phyloP scores from a whole-genome alignment of 2,329 filamentous ascomycete species.

The Ramularia endophylla region DNA sequence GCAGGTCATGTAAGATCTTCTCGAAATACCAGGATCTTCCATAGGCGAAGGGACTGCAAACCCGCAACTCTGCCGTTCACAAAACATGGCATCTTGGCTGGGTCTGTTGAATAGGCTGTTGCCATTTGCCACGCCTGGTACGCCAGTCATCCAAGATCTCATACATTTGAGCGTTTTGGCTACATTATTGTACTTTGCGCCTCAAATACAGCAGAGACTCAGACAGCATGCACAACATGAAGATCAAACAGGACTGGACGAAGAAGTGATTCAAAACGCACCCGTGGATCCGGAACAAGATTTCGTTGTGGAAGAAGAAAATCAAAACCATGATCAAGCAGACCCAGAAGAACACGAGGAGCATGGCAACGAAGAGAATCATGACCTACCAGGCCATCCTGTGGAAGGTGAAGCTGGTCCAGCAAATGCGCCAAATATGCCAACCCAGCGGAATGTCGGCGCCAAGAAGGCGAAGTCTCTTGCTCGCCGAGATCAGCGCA shows the following conservation, averaged over 20 bases:
- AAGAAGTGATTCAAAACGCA: not conserved
- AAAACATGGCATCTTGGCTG: constrained; percentile 22
- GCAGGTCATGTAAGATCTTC: too few species aligned
- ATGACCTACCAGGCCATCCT: not conserved
- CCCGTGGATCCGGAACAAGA: constrained; percentile 3
- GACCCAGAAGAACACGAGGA: not conserved
- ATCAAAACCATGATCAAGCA: constrained; percentile 2
- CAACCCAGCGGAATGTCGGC: constrained; percentile 32
- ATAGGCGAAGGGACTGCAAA: too few species aligned
- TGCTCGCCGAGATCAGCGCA: constrained; percentile 38
- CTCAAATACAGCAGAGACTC: constrained; percentile 37
- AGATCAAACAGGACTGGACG: not conserved
- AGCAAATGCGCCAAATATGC: constrained; percentile 21
- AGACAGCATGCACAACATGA: constrained; percentile 16
- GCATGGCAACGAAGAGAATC: not conserved
- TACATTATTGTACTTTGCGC: constrained; percentile 42
- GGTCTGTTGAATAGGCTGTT: constrained; percentile 38
- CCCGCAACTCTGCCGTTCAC: too few species aligned
- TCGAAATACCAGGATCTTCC: too few species aligned
- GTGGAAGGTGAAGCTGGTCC: constrained; percentile 28
- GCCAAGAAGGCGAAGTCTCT: constrained; percentile 47
- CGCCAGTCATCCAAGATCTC: constrained; percentile 43
- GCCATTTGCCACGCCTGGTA: constrained; percentile 43
- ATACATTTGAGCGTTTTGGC: constrained; percentile 41
- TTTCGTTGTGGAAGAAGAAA: constrained; percentile 1